Conservation (phyloP, 768 basidiomycete species). For the Terana coerulea region DNA sequence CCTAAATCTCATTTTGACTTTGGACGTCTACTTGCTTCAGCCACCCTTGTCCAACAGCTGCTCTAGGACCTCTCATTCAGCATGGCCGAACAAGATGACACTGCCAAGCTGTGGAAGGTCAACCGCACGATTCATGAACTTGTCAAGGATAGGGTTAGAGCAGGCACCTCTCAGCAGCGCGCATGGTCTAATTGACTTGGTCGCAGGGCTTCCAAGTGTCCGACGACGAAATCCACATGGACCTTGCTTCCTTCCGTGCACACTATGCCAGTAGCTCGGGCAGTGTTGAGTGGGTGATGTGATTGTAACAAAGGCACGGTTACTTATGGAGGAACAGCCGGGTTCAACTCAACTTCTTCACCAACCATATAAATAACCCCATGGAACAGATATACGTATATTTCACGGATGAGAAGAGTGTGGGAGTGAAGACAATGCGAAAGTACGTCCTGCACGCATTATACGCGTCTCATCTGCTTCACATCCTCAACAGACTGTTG, state of each 20-base stretch:
- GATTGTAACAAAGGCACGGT: background rate
- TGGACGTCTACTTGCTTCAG: conserved; percentile 5
- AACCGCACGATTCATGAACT: conserved; percentile 96
- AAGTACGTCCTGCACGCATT: conserved; percentile 56
- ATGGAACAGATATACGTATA: conserved; percentile 87
- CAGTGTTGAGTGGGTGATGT: conserved; percentile 72
- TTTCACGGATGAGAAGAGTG: conserved; percentile 93
- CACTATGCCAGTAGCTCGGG: conserved; percentile 72
- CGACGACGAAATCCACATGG: conserved; percentile 91
- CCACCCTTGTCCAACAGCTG: background rate
- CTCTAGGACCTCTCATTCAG: conserved; percentile 18
- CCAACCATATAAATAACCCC: conserved; percentile 62
- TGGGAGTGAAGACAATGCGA: conserved; percentile 96
- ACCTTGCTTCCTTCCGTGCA: conserved; percentile 71
- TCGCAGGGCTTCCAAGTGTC: conserved; percentile 88
- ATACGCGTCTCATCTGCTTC: too few species aligned
- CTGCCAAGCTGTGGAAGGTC: conserved; percentile 92
- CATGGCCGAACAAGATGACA: conserved; percentile 78
- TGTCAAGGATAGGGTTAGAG: conserved; percentile 84
- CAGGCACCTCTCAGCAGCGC: conserved; percentile 11
- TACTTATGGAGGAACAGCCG: conserved; percentile 54
- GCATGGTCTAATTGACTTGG: conserved; percentile 24
- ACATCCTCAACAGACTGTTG: conserved; percentile 56
- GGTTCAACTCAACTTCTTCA: conserved; percentile 86
- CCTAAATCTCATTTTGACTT: conserved; percentile 9